Base-by-base conservation (phyloP, 169 alveolate species). In the Ichthyophthirius multifiliis region DNA sequence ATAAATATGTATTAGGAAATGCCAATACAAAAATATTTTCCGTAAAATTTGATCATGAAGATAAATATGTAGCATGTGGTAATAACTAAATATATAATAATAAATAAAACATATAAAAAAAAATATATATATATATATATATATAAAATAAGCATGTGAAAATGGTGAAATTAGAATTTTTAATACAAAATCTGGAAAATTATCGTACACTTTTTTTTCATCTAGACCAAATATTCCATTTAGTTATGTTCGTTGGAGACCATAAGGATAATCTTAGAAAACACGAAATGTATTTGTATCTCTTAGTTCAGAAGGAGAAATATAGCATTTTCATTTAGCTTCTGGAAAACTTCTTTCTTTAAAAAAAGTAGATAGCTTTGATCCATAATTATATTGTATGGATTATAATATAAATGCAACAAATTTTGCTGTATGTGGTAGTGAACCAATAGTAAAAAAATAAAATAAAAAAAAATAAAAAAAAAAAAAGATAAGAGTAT, bases 321-420 rank as follows among this genome's bases (percentile, higher is more conserved):
- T 81, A 23, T n/a, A 73, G 15, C 86, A 81, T 71, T 81, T 44
- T 62, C 86, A 81, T 55, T 65, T 81, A 74, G 71, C 82, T 10
- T 71, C 82, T 37, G 80, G 86, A 30, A 81, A 81, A n/a, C 41
- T 34, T 12, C 32, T 67, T 6, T 67, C 77, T 12, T 71, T 75
- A 18, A 67, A 71, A 31, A 81, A 67, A 30, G 82, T 71, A 37
- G 81, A 81, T 27, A 48, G 39, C 30, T 27, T 43, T 6, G 81
- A 67, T 39, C 77, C 77, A 44, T 92, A 91, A 74, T 82, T 93
- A n/a, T 80, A 87, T 75, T 89, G 95, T 63, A 90, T 90, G 5
- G 95, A 93, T 83, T 93, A 90, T 76, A 90, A 92, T 65, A 74
- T 82, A 32, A 95, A 93, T 83, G 95, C 94, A 12, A 64, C 90